Evolutionary conservation across 2,329 filamentous ascomycete species (phyloP), one percentile per base, ranked within the genome.

Genomic region (Canariomyces notabilis): DNA sequence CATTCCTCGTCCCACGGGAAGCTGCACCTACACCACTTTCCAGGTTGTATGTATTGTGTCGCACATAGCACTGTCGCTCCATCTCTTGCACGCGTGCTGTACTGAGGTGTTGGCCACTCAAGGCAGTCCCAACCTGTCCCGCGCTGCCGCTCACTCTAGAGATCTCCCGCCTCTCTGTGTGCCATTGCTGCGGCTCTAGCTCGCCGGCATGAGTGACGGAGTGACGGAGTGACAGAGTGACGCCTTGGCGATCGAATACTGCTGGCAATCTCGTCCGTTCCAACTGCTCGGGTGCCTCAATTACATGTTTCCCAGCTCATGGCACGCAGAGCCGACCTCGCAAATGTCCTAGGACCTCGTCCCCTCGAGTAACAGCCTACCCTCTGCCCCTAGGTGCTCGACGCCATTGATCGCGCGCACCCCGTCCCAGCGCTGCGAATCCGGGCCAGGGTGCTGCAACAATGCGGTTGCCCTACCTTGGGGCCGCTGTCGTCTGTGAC

Each of bases 391-490:
- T n/a, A n/a, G n/a, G n/a, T n/a, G n/a, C n/a, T 29, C 26, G 43
- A 36, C 43, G 37, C 33, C 44, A 38, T 51, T 40, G 37, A 37
- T 20, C 40, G 46, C 52, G 39, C 46, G 45, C 42, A 20, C 26
- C 45, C 37, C 37, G 42, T 41, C 39, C 34, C 34, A 42, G 48
- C 40, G 36, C 39, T 47, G 46, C 42, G 49, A 40, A 43, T 48
- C 48, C 42, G 44, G 56, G 47, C 49, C 49, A 47, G 53, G 57
- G 55, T 52, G 51, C 53, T 59, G 50, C 55, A 43, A 61, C 56
- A 38, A 62, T 62, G 60, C 55, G 58, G 52, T 52, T 58, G 50
- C 52, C 56, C 49, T 52, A 42, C 40, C 54, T 54, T 42, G 48
- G 51, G 37, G 49, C 51, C 52, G 52, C 53, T 50, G 51, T 58